Conservation (phyloP, 805 yeast species). For the Candida corydali region DNA sequence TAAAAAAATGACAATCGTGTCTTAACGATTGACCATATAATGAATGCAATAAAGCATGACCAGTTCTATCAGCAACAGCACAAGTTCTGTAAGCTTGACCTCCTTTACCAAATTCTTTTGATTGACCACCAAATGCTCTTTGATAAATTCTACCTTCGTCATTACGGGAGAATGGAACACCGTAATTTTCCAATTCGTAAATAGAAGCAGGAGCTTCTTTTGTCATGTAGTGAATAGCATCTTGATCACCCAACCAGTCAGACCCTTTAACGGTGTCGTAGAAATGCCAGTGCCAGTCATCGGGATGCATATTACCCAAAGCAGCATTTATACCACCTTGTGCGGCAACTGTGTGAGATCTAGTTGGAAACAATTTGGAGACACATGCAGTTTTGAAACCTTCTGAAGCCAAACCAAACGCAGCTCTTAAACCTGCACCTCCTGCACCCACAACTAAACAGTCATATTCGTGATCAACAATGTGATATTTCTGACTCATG, state of each 20-base stretch:
- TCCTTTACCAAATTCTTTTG: constrained; percentile 93
- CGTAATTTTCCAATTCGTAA: constrained; percentile 95
- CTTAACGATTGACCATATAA: constrained; percentile 95
- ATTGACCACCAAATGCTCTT: constrained; percentile 99
- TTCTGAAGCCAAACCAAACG: constrained; percentile 95
- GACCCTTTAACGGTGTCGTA: constrained; percentile 99
- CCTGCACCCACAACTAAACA: constrained; percentile 99
- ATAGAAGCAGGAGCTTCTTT: constrained; percentile 96
- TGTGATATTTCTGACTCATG: constrained; percentile 69
- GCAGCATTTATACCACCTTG: constrained; percentile 99
- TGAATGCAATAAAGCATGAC: constrained; percentile 95
- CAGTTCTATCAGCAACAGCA: constrained; percentile 99
- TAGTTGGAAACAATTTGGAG: constrained; percentile 94
- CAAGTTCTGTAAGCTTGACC: constrained; percentile 99
- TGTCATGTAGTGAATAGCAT: constrained; percentile 98
- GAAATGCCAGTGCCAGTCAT: constrained; percentile 99
- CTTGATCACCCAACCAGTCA: constrained; percentile 99
- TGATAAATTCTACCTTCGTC: constrained; percentile 97
- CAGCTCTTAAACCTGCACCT: constrained; percentile 98
- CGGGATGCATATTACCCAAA: constrained; percentile 96
- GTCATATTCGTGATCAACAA: constrained; percentile 97
- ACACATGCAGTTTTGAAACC: constrained; percentile 98
- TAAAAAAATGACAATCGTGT: constrained; percentile 96
- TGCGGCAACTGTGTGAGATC: constrained; percentile 99
- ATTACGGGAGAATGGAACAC: constrained; percentile 97